Percentiles rank a stretch among this genome's conserved stretches.
These are phyloP conservation scores for Musa acuminata DNA, from an alignment of 176 grass and related monocot species.

Conservation along the genomic window DNA sequence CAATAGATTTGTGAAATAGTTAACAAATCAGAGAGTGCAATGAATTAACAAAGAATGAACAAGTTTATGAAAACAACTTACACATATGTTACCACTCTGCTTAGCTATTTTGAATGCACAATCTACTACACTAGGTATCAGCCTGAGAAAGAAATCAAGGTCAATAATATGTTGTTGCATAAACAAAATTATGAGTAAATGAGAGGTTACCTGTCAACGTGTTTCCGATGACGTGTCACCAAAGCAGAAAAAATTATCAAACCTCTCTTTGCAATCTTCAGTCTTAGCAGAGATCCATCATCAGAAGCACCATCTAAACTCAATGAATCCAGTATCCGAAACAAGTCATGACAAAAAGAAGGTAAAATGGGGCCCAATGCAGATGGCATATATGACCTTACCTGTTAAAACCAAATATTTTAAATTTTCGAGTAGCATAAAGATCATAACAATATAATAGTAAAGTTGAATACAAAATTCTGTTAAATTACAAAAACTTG, in stretches of 20 bases:
- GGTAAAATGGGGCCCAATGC: constrained; percentile 50
- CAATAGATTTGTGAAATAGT: not conserved
- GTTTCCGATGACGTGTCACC: constrained; percentile 72
- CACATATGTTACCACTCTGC: constrained; percentile 64
- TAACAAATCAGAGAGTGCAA: not conserved
- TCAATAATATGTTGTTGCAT: constrained; percentile 24
- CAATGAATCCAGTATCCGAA: constrained; percentile 56
- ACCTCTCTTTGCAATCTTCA: constrained; percentile 88
- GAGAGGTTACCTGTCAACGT: constrained; percentile 59
- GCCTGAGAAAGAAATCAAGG: constrained; percentile 37
- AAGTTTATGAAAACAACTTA: constrained; percentile 37
- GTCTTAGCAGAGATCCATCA: constrained; percentile 28
- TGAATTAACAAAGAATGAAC: not conserved
- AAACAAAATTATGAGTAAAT: constrained; percentile 27
- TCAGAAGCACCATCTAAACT: constrained; percentile 37
- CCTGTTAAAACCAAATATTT: constrained; percentile 29
- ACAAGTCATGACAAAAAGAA: constrained; percentile 72
- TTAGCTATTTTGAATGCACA: constrained; percentile 56
- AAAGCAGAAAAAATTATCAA: constrained; percentile 73
- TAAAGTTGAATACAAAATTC: not conserved
- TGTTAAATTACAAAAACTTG: not conserved
- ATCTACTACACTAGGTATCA: constrained; percentile 60
- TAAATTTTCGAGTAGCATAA: not conserved
- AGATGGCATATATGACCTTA: constrained; percentile 84
- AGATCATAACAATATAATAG: not conserved